Base-by-base conservation (phyloP, 495 filamentous ascomycete species). In the Tuber microsphaerosporum region DNA sequence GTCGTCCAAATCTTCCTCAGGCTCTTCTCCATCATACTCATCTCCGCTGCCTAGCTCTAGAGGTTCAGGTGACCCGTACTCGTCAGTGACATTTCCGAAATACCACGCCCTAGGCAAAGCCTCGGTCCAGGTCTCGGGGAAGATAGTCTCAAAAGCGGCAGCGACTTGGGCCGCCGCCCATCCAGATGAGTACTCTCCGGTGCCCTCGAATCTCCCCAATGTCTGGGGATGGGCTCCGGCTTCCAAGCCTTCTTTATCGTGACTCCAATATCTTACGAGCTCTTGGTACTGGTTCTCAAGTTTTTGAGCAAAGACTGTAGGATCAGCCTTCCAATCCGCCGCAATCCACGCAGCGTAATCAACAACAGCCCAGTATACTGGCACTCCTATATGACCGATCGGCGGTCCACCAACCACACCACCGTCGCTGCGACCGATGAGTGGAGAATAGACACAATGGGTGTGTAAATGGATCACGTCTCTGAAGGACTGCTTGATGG, bases 291-390 rank as follows among this genome's bases (percentile, higher is more conserved):
- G n/a, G 56, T 4, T 26, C 56, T 65, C 56, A 31, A 65, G 56
- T 12, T 16, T 65, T 65, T 65, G 56, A 31, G n/a, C n/a, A 65
- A 65, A 65, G 2, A 6, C n/a, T 6, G 5, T 5, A 31, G 56
- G 56, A 16, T 65, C 56, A 5, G 14, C 56, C 56, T 31, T 65
- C 56, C 56, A 65, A 31, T 65, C 56, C 26, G 56, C 56, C n/a
- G 56, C 56, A 65, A 65, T 10, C 56, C 56, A 65, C 2, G 56
- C 56, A n/a, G 56, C 56, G 26, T 65, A 65, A 17, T 65, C 56
- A 31, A 65, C 56, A 65, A 65, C 56, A 2, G 56, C 56, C 56
- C 56, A 65, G 56, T 65, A 65, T 65, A 65, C 56, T 65, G 56
- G 56, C 10, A 65, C 56, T 17, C 56, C 56, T 31, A 1, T 65